Conservation (phyloP, 1,139 yeast genomes). For the Tardiomyces depauwii region DNA sequence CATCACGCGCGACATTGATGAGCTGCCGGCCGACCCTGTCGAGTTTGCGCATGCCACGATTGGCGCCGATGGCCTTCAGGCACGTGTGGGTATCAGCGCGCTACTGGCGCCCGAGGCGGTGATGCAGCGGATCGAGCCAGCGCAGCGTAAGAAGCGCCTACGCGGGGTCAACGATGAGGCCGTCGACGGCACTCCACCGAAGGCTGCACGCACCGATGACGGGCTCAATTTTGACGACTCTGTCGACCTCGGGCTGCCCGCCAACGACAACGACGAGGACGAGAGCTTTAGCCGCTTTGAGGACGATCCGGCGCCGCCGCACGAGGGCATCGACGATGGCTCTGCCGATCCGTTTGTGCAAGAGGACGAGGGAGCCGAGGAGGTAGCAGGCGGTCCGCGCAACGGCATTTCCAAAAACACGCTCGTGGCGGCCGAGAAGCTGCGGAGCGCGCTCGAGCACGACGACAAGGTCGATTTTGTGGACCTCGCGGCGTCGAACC, state of each 20-base stretch:
- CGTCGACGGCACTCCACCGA: background rate
- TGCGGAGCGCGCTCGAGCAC: conserved; percentile 2
- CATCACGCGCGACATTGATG: conserved; percentile 8
- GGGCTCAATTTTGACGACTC: background rate
- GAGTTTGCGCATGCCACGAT: conserved; percentile 5
- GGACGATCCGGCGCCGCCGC: background rate
- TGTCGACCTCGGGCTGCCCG: background rate
- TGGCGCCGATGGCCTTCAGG: conserved; percentile 4
- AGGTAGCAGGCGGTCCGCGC: too few species aligned
- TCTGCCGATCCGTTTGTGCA: background rate
- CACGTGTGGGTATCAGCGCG: background rate
- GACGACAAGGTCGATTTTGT: conserved; percentile 3
- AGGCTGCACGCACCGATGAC: background rate
- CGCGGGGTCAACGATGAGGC: background rate
- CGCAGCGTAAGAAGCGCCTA: background rate
- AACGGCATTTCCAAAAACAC: background rate
- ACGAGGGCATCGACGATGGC: background rate
- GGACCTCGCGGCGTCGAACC: background rate
- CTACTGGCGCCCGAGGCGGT: background rate
- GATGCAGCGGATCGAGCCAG: background rate
- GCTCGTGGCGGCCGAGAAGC: conserved; percentile 1
- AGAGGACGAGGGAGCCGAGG: background rate
- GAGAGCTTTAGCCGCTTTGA: background rate
- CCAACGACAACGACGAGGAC: background rate
- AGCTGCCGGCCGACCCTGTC: conserved; percentile 9